Evolutionary conservation across 768 basidiomycete genomes (phyloP), one percentile per base, ranked within the genome.

Genomic region (Daedalea quercina): DNA sequence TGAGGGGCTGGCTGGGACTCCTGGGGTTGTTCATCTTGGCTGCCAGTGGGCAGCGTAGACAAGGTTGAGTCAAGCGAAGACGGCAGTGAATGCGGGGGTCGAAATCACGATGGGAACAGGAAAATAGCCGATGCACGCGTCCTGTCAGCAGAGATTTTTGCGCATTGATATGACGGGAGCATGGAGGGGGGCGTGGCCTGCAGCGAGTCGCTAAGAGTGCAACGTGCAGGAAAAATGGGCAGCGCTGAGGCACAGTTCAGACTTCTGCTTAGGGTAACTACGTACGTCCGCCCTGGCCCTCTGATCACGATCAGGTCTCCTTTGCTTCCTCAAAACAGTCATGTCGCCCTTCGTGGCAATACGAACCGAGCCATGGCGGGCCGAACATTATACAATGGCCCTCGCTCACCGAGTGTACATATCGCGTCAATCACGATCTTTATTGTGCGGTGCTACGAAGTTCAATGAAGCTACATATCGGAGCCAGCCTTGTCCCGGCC

Each of bases 1-100:
- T 77, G 53, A 82, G 72, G 20, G 53, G 44, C 34, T 54, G 60
- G 41, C 42, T 45, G 50, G 55, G 50, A 26, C 52, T 33, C 28
- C 51, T 57, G 47, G 52, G 40, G n/a, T 52, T 28, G 31, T 44
- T 40, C 49, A 55, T 54, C 50, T 6, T 40, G 37, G 7, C 37
- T 40, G n/a, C n/a, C n/a, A n/a, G n/a, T n/a, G 13, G 37, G 37
- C 37, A 40, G 37, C 37, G 15, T 40, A 40, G 37, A 40, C 7
- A 15, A 15, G 19, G 37, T 40, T 19, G 37, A 17, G 34, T 35
- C 47, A 52, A 24, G 42, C n/a, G 44, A 51, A 46, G 50, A 41
- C 11, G 7, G 24, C 33, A 50, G 43, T 48, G 34, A 42, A 25
- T 35, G 51, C 50, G 52, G 47, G 44, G 44, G n/a, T 24, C 15